Conservation (phyloP, 164 flowering plant species). For the Echeveria elegans region DNA sequence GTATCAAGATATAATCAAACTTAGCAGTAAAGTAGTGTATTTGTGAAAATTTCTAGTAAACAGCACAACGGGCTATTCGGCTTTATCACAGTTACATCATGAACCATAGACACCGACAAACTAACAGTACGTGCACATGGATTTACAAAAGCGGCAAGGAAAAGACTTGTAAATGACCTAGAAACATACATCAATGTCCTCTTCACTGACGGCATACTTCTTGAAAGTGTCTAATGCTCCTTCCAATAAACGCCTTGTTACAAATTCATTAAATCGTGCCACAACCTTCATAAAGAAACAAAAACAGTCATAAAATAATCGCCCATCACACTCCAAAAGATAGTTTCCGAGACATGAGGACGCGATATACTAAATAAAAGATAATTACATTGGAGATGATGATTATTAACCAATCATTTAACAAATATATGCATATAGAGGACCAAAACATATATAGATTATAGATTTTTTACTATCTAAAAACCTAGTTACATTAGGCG, state of each 20-base stretch:
- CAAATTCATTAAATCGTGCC: constrained; percentile 85
- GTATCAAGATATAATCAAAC: too few species aligned
- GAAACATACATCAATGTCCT: constrained; percentile 67
- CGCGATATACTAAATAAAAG: too few species aligned
- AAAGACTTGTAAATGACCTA: background rate
- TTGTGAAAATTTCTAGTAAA: too few species aligned
- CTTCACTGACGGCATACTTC: constrained; percentile 70
- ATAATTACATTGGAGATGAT: too few species aligned
- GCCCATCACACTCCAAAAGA: background rate
- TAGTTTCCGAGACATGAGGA: background rate
- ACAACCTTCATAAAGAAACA: constrained; percentile 46
- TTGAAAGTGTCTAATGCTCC: constrained; percentile 88
- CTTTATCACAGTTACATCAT: background rate
- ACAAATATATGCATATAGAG: too few species aligned
- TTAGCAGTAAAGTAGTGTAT: too few species aligned
- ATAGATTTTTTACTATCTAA: too few species aligned
- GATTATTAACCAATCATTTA: too few species aligned
- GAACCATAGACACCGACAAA: background rate
- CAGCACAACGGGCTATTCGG: background rate
- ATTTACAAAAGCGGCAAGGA: too few species aligned
- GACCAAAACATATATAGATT: too few species aligned
- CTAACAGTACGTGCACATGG: too few species aligned
- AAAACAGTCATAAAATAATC: background rate
- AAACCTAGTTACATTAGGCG: too few species aligned
- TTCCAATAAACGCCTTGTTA: constrained; percentile 72